Evolutionary conservation across 2,329 filamentous ascomycete species (phyloP), one percentile per base, ranked within the genome.

Genomic region (Ophiostoma ulmi): DNA sequence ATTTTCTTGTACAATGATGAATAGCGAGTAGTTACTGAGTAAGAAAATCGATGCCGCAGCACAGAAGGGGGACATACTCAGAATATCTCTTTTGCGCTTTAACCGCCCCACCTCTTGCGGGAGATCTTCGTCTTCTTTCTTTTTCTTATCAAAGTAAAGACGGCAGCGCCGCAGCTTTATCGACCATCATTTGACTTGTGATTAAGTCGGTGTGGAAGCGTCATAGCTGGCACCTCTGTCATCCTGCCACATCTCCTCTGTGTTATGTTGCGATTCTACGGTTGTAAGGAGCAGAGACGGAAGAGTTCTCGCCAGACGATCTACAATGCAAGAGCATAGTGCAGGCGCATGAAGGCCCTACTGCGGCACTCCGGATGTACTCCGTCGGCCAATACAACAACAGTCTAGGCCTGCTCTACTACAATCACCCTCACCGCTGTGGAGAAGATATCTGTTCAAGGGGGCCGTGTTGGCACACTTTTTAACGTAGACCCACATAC

Each of bases 341-440:
- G 52, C 52, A 58, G 52, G 48, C 48, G 55, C 55, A 35, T 61
- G 58, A 63, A 63, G 26, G 58, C 58, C 58, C 26, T 63, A 63
- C 58, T 63, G 58, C 58, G 26, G 11, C 58, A 63, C 26, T 63
- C 22, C 58, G 58, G 58, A 35, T 35, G 26, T 35, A 35, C 58
- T 63, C 58, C 26, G 26, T 63, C 14, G 58, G 26, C 58, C 58
- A 63, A 35, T 63, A 14, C 26, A 63, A 63, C 22, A 63, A n/a
- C 20, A 55, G 48, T 5, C 22, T 61, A 22, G n/a, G 58, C 58
- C 22, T 17, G 13, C 58, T 61, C 55, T 31, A 31, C 22, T 61
- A 22, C 55, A 61, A 61, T 22, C 10, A 22, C 55, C 10, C 58
- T 63, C 58, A 63, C 58, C 58, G 58, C 14, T 63, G 58, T 63